Percentiles rank a stretch among this genome's conserved stretches.
phyloP scores from a whole-genome alignment of 2,329 filamentous ascomycete species.

The Scytalidium lignicola region DNA sequence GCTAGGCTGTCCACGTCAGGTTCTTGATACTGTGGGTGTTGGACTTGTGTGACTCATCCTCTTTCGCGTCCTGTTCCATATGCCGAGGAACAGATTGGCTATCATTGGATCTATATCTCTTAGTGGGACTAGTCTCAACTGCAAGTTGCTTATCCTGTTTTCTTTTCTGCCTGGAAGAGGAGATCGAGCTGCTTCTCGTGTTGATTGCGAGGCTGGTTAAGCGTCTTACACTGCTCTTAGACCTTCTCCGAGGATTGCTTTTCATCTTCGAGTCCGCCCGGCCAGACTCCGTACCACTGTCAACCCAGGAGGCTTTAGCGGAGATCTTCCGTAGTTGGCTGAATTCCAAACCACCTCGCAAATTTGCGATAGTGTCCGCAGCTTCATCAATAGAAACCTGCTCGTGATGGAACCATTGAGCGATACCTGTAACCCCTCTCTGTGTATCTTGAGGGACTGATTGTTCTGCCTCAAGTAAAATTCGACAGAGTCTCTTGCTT shows the following conservation, averaged over 20 bases:
- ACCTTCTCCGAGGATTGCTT: not conserved
- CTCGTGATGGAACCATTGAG: too few relatives aligned
- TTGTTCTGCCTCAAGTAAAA: constrained; percentile 29
- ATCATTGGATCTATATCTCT: constrained; percentile 3
- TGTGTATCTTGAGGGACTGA: too few relatives aligned
- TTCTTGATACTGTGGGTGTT: constrained; percentile 1
- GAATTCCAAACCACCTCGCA: constrained; percentile 5
- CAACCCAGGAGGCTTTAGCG: constrained; percentile 7
- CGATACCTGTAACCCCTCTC: too few relatives aligned
- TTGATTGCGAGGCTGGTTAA: constrained; percentile 4
- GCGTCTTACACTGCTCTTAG: not conserved
- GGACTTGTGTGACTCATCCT: not conserved
- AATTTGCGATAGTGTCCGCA: constrained; percentile 7
- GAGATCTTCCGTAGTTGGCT: constrained; percentile 4
- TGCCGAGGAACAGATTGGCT: too few relatives aligned
- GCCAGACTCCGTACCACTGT: constrained; percentile 6
- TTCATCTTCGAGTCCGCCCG: constrained; percentile 1
- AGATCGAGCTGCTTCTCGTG: constrained; percentile 4
- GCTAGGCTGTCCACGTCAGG: constrained; percentile 16
- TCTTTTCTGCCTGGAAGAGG: constrained; percentile 4
- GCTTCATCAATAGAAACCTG: constrained; percentile 5
- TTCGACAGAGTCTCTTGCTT: constrained; percentile 27
- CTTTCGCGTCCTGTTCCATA: not conserved
- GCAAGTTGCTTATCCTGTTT: constrained; percentile 3
- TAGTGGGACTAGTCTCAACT: not conserved